These are phyloP conservation scores for Paramecium bursaria DNA, from an alignment of 73 alveolate species.

Conservation along the genomic window DNA sequence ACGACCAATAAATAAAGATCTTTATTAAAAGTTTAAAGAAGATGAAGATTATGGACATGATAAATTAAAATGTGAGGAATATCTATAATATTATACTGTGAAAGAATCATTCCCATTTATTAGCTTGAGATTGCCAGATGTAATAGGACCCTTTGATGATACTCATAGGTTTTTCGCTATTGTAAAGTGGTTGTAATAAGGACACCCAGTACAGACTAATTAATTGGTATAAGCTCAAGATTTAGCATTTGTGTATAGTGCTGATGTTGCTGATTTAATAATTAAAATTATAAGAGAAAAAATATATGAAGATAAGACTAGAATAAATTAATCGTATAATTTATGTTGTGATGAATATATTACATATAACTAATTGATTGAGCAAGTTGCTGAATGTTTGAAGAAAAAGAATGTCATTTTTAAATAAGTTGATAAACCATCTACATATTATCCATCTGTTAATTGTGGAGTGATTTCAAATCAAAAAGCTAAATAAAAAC, in stretches of 20 bases:
- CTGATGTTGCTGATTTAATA: slow-evolving; percentile 68
- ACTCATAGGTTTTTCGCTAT: slow-evolving; percentile 78
- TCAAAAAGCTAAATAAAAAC: slow-evolving; percentile 3
- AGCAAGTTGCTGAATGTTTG: not conserved
- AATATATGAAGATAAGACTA: slow-evolving; percentile 29
- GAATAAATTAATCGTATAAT: slow-evolving; percentile 63
- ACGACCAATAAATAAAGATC: slow-evolving; percentile 30
- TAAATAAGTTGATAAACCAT: slow-evolving; percentile 48
- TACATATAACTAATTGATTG: slow-evolving; percentile 61
- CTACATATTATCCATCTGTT: slow-evolving; percentile 73
- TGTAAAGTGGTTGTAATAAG: slow-evolving; percentile 71
- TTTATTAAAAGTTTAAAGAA: slow-evolving; percentile 9
- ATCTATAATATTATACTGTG: slow-evolving; percentile 27
- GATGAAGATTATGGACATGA: slow-evolving; percentile 70
- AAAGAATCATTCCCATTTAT: slow-evolving; percentile 52
- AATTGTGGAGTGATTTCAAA: slow-evolving; percentile 57
- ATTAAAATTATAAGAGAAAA: not conserved
- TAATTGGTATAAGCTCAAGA: slow-evolving; percentile 40
- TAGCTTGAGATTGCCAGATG: slow-evolving; percentile 82
- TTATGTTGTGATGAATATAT: slow-evolving; percentile 72
- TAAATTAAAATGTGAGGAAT: slow-evolving; percentile 68
- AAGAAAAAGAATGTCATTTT: slow-evolving; percentile 18
- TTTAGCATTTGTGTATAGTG: slow-evolving; percentile 68
- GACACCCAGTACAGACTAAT: slow-evolving; percentile 68
- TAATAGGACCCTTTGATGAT: slow-evolving; percentile 87